Conservation (phyloP, 108 stramenopile genomes). For the Craspedostauros australis region DNA sequence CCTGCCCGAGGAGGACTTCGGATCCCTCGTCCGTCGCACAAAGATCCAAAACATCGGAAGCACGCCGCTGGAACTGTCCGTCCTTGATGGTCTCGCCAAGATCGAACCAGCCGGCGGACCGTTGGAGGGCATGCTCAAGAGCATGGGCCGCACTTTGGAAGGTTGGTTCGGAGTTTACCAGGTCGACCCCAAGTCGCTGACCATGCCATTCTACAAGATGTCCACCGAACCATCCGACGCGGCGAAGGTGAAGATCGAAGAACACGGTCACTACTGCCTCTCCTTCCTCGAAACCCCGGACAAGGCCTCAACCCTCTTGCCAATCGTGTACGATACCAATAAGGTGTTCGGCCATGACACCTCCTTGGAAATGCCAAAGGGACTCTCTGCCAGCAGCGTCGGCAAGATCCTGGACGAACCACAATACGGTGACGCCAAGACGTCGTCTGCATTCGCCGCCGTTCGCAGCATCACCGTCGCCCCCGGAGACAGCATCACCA, state of each 20-base stretch:
- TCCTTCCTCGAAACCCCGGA: constrained; percentile 68
- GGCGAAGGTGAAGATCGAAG: constrained; percentile 83
- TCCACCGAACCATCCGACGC: constrained; percentile 82
- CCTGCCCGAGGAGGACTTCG: constrained; percentile 86
- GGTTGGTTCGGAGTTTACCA: constrained; percentile 97
- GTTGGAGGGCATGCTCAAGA: constrained; percentile 76
- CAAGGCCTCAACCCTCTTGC: constrained; percentile 45
- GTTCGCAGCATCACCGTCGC: constrained; percentile 51
- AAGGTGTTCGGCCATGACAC: constrained; percentile 87
- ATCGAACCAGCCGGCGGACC: constrained; percentile 82
- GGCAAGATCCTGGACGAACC: constrained; percentile 58
- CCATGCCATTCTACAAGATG: constrained; percentile 90
- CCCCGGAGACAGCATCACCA: constrained; percentile 70
- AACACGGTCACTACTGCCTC: constrained; percentile 88
- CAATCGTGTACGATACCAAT: constrained; percentile 87
- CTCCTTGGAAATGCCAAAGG: constrained; percentile 58
- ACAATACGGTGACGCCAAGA: constrained; percentile 89
- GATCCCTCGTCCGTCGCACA: constrained; percentile 73
- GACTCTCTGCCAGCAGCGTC: constrained; percentile 44
- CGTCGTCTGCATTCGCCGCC: constrained; percentile 90
- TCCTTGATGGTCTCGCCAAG: constrained; percentile 85
- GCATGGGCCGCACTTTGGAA: constrained; percentile 93
- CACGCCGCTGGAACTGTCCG: constrained; percentile 54
- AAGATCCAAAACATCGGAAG: constrained; percentile 80
- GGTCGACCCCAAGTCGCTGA: constrained; percentile 63